These are phyloP conservation scores for Xerocomus cyaneibrunnescens DNA, from an alignment of 1,284 basidiomycete genomes.

Conservation along the genomic window DNA sequence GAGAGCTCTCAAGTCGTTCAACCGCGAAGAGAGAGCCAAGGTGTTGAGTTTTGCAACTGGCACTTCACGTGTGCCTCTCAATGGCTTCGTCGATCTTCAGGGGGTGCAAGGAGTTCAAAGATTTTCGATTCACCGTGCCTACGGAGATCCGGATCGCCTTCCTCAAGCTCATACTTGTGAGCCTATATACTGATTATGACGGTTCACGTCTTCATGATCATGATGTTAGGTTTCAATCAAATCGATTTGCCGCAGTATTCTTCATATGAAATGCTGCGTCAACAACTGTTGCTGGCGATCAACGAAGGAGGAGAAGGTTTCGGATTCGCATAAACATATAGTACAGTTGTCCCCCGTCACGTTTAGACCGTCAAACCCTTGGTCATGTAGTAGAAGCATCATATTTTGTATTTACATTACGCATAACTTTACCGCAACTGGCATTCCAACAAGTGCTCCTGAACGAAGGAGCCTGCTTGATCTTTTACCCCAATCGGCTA, in stretches of 20 bases:
- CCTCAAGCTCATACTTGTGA: conserved; percentile 91
- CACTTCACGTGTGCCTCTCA: conserved; percentile 92
- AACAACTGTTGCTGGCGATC: conserved; percentile 85
- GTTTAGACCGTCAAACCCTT: conserved; percentile 17
- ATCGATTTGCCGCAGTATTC: conserved; percentile 91
- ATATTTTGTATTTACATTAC: conserved; percentile 38
- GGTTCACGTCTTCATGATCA: conserved; percentile 10
- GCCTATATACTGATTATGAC: conserved; percentile 24
- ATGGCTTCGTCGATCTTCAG: conserved; percentile 90
- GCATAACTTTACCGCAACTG: conserved; percentile 18
- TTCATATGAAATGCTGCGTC: conserved; percentile 91
- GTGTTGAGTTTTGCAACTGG: conserved; percentile 96
- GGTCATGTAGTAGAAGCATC: conserved; percentile 34
- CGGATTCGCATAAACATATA: conserved; percentile 68
- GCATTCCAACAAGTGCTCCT: background rate
- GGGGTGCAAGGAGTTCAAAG: conserved; percentile 94
- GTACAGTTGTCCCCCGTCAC: conserved; percentile 3
- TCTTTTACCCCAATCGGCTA: conserved; percentile 1
- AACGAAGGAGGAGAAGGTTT: conserved; percentile 93
- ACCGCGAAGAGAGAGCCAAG: conserved; percentile 94
- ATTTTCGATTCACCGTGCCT: conserved; percentile 95
- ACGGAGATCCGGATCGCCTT: conserved; percentile 81
- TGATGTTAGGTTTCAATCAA: conserved; percentile 68
- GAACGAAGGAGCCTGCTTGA: background rate
- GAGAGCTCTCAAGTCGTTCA: conserved; percentile 97